Percentiles rank a stretch among this genome's conserved stretches.
These are phyloP conservation scores for Alternaria tenuissima DNA, from an alignment of 2,329 filamentous ascomycete species.

Conservation along the genomic window DNA sequence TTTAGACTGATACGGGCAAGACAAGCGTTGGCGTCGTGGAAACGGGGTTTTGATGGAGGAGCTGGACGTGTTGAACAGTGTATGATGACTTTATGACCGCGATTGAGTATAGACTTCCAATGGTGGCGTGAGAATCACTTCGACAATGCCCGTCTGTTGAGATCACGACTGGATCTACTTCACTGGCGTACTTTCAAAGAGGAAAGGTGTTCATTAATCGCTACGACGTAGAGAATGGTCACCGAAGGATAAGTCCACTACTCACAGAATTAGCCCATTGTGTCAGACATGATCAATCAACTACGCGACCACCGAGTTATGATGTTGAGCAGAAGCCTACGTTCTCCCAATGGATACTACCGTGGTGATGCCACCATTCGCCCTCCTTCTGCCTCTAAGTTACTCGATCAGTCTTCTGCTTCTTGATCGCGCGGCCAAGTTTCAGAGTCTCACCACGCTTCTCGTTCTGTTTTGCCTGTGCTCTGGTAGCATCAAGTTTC, in stretches of 20 bases:
- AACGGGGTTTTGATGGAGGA: not conserved
- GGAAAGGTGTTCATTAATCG: not conserved
- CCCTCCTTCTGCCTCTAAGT: not conserved
- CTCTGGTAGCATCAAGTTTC: not conserved
- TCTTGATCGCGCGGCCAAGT: not conserved
- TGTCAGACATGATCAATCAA: not conserved
- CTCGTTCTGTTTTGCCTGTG: not conserved
- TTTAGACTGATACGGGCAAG: not conserved
- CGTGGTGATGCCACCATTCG: not conserved
- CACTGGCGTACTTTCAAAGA: not conserved
- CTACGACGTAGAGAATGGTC: not conserved
- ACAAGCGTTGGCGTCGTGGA: not conserved
- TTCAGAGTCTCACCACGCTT: slow-evolving; percentile 1
- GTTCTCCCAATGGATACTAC: not conserved
- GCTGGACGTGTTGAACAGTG: not conserved
- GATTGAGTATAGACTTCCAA: not conserved
- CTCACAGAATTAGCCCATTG: not conserved
- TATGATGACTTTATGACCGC: not conserved
- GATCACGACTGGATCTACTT: not conserved
- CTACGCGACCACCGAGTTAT: not conserved
- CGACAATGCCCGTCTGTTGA: not conserved
- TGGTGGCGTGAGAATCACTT: not conserved
- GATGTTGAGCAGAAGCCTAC: not conserved
- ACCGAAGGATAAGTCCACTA: not conserved
- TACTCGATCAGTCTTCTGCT: not conserved